phyloP scores from a whole-genome alignment of 257 asterid species.

The Nicotiana tabacum region DNA sequence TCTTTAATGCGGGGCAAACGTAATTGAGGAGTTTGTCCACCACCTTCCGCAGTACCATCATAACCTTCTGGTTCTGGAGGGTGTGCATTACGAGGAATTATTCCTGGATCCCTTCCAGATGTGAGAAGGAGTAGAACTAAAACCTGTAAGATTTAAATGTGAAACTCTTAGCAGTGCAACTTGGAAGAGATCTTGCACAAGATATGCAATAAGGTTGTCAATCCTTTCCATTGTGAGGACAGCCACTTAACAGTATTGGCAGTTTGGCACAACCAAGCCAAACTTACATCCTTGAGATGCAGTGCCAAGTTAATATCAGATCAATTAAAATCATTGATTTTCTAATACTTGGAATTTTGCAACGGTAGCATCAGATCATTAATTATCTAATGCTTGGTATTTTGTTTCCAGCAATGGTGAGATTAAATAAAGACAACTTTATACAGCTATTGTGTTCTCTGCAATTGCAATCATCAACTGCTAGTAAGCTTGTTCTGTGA shows the following conservation, averaged over 20 bases:
- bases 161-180: neutral
- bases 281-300: neutral
- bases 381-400: neutral
- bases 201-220: neutral
- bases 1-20: constrained; percentile 89
- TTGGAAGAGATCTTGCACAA: neutral
- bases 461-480: neutral
- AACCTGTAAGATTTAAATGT: constrained; percentile 45
- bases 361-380: neutral
- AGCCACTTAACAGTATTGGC: neutral
- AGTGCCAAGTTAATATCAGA: neutral
- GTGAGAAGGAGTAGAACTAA: constrained; percentile 84
- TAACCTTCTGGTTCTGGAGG: constrained; percentile 96
- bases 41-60: constrained; percentile 69
- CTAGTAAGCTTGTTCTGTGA: neutral
- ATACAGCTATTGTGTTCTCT: neutral
- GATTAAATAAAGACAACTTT: neutral
- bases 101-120: constrained; percentile 98
- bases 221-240: neutral
- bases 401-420: neutral
- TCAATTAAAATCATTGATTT: neutral
- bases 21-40: constrained; percentile 84
- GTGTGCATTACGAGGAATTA: constrained; percentile 86
- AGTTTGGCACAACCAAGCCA: neutral
- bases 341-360: neutral